Conservation (phyloP, 1,284 basidiomycete genomes). For the Pseudozyma sp. region DNA sequence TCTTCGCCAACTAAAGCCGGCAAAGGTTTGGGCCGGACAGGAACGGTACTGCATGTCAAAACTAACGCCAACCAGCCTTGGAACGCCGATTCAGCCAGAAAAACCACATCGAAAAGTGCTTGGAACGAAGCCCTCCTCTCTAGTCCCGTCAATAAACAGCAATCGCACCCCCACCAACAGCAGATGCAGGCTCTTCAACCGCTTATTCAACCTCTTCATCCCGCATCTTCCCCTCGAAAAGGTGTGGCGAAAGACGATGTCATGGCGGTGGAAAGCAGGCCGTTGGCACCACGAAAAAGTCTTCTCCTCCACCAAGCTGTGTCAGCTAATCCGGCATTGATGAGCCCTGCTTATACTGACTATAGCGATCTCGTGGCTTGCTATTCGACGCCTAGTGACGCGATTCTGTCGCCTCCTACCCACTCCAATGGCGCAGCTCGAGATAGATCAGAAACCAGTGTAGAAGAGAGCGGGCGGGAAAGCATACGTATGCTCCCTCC, state of each 20-base stretch:
- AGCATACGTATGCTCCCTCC: conserved; percentile 12
- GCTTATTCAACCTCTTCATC: no score
- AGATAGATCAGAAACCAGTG: no score
- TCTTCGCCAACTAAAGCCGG: conserved; percentile 10
- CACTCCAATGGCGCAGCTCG: neutral
- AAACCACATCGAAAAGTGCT: conserved; percentile 14
- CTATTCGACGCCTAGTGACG: conserved; percentile 36
- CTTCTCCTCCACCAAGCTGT: conserved; percentile 31
- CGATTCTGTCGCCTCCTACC: neutral
- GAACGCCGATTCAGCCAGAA: conserved; percentile 7
- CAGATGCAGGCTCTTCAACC: neutral
- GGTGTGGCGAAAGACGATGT: no score
- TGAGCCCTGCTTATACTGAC: conserved; percentile 22
- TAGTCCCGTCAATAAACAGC: conserved; percentile 25
- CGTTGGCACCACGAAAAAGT: conserved; percentile 14
- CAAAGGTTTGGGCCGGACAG: conserved; percentile 4
- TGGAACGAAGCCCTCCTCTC: conserved; percentile 35
- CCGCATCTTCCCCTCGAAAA: no score
- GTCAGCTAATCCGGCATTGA: neutral
- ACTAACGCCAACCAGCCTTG: conserved; percentile 26
- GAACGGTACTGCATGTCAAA: conserved; percentile 32
- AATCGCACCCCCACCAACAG: conserved; percentile 2
- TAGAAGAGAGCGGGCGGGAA: neutral
- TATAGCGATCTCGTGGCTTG: conserved; percentile 42
- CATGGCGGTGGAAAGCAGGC: no score